Evolutionary conservation across 148 eudicot genomes (phyloP), one percentile per base, ranked within the genome.

Genomic region (Fagopyrum homotropicum): DNA sequence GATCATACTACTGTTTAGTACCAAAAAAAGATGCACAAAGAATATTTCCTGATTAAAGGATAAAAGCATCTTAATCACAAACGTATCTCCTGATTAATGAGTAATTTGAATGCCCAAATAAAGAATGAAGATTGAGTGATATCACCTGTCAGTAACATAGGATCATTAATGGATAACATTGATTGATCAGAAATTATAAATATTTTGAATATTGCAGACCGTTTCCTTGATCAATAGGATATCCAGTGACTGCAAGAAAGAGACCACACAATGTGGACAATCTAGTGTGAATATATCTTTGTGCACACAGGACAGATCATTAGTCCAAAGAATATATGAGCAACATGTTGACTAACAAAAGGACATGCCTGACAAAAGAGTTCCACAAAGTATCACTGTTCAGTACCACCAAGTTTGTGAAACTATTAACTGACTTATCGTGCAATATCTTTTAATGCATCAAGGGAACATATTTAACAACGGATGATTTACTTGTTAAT

Each of bases 341-440:
- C 66, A 60, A 60, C 66, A 22, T 60, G 40, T 60, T 60, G 66
- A 60, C 66, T 60, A 60, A 8, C 66, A 60, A 22, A 22, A 60
- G 66, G 26, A 26, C 66, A 26, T 60, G 40, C 26, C 66, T 26
- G 40, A 35, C 40, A 19, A 22, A 9, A 8, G 40, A 30, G 66
- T 4, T 60, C 66, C 66, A 60, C 66, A 19, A 60, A 60, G 66
- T 22, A 26, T 9, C 4, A 2, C 4, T 60, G 66, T 60, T 60
- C 40, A 26, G 7, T 60, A 60, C 66, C 66, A 60, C 12, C 14
- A 60, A 8, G 60, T 16, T 1, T 56, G 4, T 35, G 10, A 7
- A 9, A 9, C 40, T 7, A 22, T 4, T 22, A 57, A 57, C 14
- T 11, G 26, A 8, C 40, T 60, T 26, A 60, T 60, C 40, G 6